These are phyloP conservation scores for Xerocomellus amylosporus DNA, from an alignment of 768 basidiomycete genomes.

Conservation along the genomic window DNA sequence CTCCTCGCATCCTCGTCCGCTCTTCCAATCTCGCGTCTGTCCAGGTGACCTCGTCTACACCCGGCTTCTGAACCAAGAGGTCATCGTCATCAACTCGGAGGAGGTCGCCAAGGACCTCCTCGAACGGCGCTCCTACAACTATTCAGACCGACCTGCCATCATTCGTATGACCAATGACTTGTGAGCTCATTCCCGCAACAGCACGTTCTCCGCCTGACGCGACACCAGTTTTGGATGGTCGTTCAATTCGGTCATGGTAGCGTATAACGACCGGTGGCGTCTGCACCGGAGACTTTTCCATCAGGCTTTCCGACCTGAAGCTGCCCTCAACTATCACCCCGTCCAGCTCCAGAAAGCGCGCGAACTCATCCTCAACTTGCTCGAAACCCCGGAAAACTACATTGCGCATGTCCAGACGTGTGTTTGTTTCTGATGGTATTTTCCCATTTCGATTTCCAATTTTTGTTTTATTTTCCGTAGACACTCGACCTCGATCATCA, in stretches of 20 bases:
- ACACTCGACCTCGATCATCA: constrained; percentile 27
- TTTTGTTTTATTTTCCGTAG: constrained; percentile 4
- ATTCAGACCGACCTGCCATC: constrained; percentile 41
- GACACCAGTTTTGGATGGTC: constrained; percentile 27
- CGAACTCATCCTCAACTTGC: constrained; percentile 26
- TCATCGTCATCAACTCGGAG: constrained; percentile 41
- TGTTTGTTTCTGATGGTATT: neutral
- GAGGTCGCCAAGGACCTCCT: constrained; percentile 42
- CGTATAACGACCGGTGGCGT: constrained; percentile 30
- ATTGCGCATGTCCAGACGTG: constrained; percentile 26
- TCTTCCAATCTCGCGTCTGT: neutral
- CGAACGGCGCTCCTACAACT: constrained; percentile 43
- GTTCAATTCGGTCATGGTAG: constrained; percentile 29
- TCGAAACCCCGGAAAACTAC: constrained; percentile 20
- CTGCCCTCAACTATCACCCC: constrained; percentile 16
- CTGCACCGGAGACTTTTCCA: constrained; percentile 29
- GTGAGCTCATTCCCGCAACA: constrained; percentile 9
- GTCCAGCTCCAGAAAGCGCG: constrained; percentile 26
- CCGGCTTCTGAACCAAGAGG: constrained; percentile 34
- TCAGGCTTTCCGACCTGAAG: constrained; percentile 26
- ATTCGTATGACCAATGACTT: constrained; percentile 30
- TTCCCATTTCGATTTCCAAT: neutral
- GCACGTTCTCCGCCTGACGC: neutral
- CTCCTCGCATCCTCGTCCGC: constrained; percentile 10
- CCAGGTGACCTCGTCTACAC: constrained; percentile 39